These are phyloP conservation scores for Nakazawaea molendinolei DNA, from an alignment of 805 yeast species.

Conservation along the genomic window DNA sequence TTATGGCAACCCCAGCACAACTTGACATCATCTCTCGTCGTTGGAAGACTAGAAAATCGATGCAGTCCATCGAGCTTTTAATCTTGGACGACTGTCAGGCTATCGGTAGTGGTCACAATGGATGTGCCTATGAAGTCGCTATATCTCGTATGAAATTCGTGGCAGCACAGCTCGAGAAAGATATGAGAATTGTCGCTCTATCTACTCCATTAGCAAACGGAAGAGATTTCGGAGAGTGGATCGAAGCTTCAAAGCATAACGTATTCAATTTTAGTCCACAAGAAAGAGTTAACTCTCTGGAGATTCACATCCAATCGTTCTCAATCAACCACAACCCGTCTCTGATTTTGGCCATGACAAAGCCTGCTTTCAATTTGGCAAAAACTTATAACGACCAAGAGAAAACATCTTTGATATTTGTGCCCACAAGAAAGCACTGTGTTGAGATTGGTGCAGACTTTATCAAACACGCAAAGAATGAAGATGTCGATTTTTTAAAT, in stretches of 20 bases:
- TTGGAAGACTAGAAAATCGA: slow-evolving; percentile 73
- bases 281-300: slow-evolving; percentile 50
- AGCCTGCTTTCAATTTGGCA: slow-evolving; percentile 40
- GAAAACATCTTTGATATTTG: slow-evolving; percentile 42
- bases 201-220: slow-evolving; percentile 68
- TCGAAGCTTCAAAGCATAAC: slow-evolving; percentile 58
- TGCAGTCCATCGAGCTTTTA: slow-evolving; percentile 61
- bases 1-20: slow-evolving; percentile 74
- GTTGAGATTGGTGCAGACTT: slow-evolving; percentile 45
- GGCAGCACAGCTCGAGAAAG: slow-evolving; percentile 53
- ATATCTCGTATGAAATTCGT: slow-evolving; percentile 70
- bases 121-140: slow-evolving; percentile 61
- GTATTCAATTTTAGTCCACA: slow-evolving; percentile 66
- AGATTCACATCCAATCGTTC: slow-evolving; percentile 47
- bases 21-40: slow-evolving; percentile 68
- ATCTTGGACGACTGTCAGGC: slow-evolving; percentile 71
- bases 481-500: slow-evolving; percentile 32
- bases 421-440: slow-evolving; percentile 48
- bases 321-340: slow-evolving; percentile 45
- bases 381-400: slow-evolving; percentile 25
- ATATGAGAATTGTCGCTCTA: slow-evolving; percentile 61
- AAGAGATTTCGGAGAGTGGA: slow-evolving; percentile 79
- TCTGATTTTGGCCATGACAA: slow-evolving; percentile 41
- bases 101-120: slow-evolving; percentile 50
- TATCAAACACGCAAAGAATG: slow-evolving; percentile 28